Conservation (phyloP, 1,284 basidiomycete species). For the Heterobasidion parviporum region DNA sequence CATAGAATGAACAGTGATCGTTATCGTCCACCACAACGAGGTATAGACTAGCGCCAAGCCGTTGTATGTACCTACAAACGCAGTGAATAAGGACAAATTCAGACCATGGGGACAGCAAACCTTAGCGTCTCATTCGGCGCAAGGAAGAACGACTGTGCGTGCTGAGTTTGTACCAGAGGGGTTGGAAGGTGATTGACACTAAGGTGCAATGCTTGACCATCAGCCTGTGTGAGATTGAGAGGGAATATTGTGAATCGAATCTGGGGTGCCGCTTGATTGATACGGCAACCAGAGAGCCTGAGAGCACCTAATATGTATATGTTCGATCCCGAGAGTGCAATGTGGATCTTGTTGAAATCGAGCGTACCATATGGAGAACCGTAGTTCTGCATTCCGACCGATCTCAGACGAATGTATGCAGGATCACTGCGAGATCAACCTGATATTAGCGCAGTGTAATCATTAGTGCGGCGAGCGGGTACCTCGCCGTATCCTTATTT, state of each 20-base stretch:
- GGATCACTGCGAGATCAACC: no score
- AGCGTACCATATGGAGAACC: no score
- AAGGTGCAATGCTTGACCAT: background rate
- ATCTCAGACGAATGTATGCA: no score
- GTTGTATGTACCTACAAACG: background rate
- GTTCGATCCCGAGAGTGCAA: no score
- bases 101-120: background rate
- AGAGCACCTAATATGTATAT: background rate
- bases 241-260: background rate
- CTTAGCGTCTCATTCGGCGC: background rate
- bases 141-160: background rate
- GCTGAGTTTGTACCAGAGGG: background rate
- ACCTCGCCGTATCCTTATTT: no score
- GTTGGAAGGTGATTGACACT: background rate
- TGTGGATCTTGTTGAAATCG: no score
- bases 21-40: conserved; percentile 29
- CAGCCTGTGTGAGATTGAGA: background rate
- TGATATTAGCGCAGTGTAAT: no score
- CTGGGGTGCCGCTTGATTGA: background rate
- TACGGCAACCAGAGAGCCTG: background rate
- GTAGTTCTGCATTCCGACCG: no score
- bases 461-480: no score
- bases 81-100: background rate
- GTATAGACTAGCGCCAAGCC: background rate
- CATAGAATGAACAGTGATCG: conserved; percentile 25